Conservation (phyloP, 2,329 filamentous ascomycete genomes). For the Pestalotiopsis sp. region DNA sequence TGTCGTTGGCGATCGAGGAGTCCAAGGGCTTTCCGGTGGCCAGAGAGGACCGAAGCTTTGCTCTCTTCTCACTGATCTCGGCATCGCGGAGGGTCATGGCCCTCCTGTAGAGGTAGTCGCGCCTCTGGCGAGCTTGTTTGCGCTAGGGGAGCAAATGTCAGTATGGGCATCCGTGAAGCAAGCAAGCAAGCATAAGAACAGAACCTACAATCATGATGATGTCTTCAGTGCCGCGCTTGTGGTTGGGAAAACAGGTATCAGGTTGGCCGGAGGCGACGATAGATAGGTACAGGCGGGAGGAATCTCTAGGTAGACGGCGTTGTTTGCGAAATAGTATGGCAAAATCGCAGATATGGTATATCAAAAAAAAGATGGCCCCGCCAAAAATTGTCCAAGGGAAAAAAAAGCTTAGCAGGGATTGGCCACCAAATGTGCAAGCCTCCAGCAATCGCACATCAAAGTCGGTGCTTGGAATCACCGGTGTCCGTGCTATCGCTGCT, state of each 20-base stretch:
- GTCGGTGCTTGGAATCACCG: neutral
- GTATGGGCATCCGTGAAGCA: neutral
- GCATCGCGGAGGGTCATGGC: slow-evolving; percentile 87
- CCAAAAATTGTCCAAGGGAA: neutral
- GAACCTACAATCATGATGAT: slow-evolving; percentile 24
- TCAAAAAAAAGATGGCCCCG: neutral
- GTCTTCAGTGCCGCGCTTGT: neutral
- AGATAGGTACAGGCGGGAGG: neutral
- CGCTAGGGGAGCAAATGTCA: slow-evolving; percentile 35
- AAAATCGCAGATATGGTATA: neutral
- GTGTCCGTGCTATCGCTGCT: slow-evolving; percentile 3
- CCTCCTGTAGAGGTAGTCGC: slow-evolving; percentile 80
- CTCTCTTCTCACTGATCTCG: slow-evolving; percentile 88
- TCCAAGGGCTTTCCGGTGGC: slow-evolving; percentile 88
- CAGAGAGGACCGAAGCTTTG: slow-evolving; percentile 82
- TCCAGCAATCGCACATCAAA: neutral
- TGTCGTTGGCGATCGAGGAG: slow-evolving; percentile 83
- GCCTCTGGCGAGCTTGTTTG: slow-evolving; percentile 76
- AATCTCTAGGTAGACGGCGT: neutral
- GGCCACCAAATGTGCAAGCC: neutral
- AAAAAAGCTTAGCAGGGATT: neutral
- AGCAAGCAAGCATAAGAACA: neutral
- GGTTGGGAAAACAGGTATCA: neutral
- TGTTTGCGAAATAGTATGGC: neutral
- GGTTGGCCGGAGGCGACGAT: neutral